A percentile compares a stretch with the other conserved stretches of the same genome.
Evolutionary conservation across 108 stramenopile genomes (phyloP).

Genomic region (Licmophora abbreviata): DNA sequence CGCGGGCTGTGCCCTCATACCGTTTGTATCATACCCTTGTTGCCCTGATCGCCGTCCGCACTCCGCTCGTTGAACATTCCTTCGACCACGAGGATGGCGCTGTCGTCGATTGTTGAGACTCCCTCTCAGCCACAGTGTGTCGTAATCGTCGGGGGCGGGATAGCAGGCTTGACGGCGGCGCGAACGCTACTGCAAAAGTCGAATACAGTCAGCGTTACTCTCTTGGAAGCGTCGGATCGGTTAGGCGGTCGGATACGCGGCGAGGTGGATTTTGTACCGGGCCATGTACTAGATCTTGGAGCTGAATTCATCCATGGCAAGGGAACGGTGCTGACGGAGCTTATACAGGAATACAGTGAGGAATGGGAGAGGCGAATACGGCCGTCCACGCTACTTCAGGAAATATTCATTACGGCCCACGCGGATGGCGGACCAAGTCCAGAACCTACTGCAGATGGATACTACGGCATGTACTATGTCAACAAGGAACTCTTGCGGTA

Average conservation of each 20-base stretch:
- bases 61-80: no score
- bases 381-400: constrained; percentile 5
- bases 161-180: constrained; percentile 27
- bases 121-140: neutral
- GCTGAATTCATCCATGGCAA: constrained; percentile 38
- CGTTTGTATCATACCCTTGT: no score
- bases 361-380: neutral
- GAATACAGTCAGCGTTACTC: constrained; percentile 2
- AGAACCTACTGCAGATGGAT: constrained; percentile 16
- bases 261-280: constrained; percentile 9
- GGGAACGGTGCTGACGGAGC: constrained; percentile 17
- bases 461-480: constrained; percentile 35
- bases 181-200: constrained; percentile 11
- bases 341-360: constrained; percentile 3
- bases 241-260: constrained; percentile 19
- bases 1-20: no score
- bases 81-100: no score
- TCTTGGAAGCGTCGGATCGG: constrained; percentile 18
- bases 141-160: constrained; percentile 30
- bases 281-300: constrained; percentile 24
- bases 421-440: constrained; percentile 33
- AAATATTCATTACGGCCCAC: constrained; percentile 20
- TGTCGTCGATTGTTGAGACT: no score
- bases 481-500: constrained; percentile 19
- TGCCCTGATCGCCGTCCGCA: no score